Percentiles rank a stretch among this genome's conserved stretches.
These are phyloP conservation scores for Phialocephala subalpina DNA, from an alignment of 2,329 filamentous ascomycete species.

Conservation along the genomic window DNA sequence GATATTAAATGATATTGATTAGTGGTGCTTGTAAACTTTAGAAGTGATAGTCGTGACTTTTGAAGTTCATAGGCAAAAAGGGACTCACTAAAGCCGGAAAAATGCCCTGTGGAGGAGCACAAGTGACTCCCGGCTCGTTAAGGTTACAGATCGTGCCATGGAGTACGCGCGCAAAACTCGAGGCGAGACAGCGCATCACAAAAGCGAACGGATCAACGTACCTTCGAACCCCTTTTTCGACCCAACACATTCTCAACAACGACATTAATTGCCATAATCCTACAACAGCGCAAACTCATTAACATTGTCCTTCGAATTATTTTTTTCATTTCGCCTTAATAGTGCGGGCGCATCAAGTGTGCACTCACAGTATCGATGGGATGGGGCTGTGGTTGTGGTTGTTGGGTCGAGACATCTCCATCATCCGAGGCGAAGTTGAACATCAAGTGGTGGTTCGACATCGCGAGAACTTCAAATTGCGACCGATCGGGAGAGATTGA, in stretches of 20 bases:
- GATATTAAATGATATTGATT: too few relatives aligned
- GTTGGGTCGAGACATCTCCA: neutral
- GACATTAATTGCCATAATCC: constrained; percentile 9
- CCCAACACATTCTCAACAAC: constrained; percentile 1
- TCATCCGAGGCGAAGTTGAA: neutral
- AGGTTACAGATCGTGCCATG: too few relatives aligned
- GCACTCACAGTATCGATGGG: constrained; percentile 6
- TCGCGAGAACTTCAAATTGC: constrained; percentile 1
- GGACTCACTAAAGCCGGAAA: too few relatives aligned
- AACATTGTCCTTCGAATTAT: neutral
- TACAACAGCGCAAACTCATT: neutral
- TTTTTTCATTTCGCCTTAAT: neutral
- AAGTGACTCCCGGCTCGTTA: too few relatives aligned
- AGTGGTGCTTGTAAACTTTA: too few relatives aligned
- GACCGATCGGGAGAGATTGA: neutral
- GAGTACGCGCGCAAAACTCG: too few relatives aligned
- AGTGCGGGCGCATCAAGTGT: constrained; percentile 5
- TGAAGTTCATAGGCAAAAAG: too few relatives aligned
- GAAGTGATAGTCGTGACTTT: too few relatives aligned
- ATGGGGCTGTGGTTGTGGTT: constrained; percentile 10
- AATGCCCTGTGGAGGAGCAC: too few relatives aligned
- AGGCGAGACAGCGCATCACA: neutral
- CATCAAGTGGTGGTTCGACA: neutral
- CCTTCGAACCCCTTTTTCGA: neutral
- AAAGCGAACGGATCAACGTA: neutral